Evolutionary conservation across 2,329 filamentous ascomycete genomes (phyloP), one percentile per base, ranked within the genome.

Genomic region (Hypoxylon sp.): DNA sequence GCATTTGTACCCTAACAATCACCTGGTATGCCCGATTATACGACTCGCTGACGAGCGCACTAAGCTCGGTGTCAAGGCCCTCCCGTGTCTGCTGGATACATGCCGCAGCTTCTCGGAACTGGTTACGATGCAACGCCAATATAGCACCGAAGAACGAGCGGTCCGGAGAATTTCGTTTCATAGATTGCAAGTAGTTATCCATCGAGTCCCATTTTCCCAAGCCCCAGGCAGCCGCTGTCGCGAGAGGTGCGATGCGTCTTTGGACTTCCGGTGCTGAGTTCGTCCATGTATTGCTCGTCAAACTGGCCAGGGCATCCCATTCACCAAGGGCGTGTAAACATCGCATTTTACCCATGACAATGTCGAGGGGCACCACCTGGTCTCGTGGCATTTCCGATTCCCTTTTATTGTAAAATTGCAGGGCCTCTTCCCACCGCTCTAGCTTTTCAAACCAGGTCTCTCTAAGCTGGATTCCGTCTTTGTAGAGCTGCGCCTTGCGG

Each of bases 391-490:
- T 84, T 68, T 93, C 89, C 53, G 82, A 79, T 72, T 97, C 94
- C 46, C 94, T 91, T 74, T 92, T 90, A 72, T 95, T 92, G 74
- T 98, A 98, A 49, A 95, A 96, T 47, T 90, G 88, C 58, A 99
- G 82, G 2, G 95, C 95, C 78, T 99, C 96, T 69, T 99, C 96
- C 96, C 96, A 99, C 62, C 95, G 89, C 77, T 98, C 93, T 49
- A 99, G 82, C 80, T 97, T 98, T 79, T 99, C 96, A 70, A 97
- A 99, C 95, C 95, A 99, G 0, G 94, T 97, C 79, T 99, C 95
- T 63, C 97, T 93, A 51, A 99, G 84, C 74, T 97, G 93, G 28
- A 99, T 97, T 13, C 87, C 87, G 73, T 99, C 95, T 70, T 92
- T 92, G 77, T 98, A 99, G 44, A 93, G 88, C 77, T 99, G 95